phyloP scores from a whole-genome alignment of 2,329 filamentous ascomycete genomes.

The Nemania sp. region DNA sequence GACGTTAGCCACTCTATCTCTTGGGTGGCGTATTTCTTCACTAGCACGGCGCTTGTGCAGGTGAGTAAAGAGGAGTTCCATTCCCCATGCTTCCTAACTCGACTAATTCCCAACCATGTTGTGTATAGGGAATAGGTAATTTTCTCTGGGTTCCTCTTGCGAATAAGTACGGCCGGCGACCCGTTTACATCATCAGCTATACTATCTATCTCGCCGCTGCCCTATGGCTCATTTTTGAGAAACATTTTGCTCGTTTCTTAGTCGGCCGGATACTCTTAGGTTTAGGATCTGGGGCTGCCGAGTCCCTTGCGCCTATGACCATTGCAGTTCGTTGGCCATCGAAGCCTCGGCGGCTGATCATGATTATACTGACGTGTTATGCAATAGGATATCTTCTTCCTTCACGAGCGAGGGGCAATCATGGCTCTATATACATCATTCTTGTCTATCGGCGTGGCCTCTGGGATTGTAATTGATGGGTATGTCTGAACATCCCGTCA shows the following conservation, averaged over 20 bases:
- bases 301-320: slow-evolving; percentile 56
- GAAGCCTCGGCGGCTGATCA: not conserved
- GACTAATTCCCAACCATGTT: not conserved
- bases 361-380: not conserved
- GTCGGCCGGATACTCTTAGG: slow-evolving; percentile 64
- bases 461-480: slow-evolving; percentile 59
- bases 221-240: slow-evolving; percentile 59
- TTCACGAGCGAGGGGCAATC: slow-evolving; percentile 65
- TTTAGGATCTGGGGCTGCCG: slow-evolving; percentile 64
- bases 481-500: slow-evolving; percentile 37
- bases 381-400: slow-evolving; percentile 65
- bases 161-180: slow-evolving; percentile 59
- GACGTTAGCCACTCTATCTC: slow-evolving; percentile 53
- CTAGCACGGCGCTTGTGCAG: slow-evolving; percentile 61
- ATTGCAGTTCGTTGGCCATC: slow-evolving; percentile 37
- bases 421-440: slow-evolving; percentile 62
- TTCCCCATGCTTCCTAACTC: not conserved
- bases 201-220: slow-evolving; percentile 56
- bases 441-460: slow-evolving; percentile 57
- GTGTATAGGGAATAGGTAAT: slow-evolving; percentile 54
- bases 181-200: slow-evolving; percentile 59
- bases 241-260: slow-evolving; percentile 57
- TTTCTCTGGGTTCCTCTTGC: slow-evolving; percentile 61
- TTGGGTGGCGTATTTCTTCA: slow-evolving; percentile 65
- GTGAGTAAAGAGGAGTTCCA: slow-evolving; percentile 41